Base-by-base conservation (phyloP, 257 asterid species). In the Nicotiana tomentosiformis region DNA sequence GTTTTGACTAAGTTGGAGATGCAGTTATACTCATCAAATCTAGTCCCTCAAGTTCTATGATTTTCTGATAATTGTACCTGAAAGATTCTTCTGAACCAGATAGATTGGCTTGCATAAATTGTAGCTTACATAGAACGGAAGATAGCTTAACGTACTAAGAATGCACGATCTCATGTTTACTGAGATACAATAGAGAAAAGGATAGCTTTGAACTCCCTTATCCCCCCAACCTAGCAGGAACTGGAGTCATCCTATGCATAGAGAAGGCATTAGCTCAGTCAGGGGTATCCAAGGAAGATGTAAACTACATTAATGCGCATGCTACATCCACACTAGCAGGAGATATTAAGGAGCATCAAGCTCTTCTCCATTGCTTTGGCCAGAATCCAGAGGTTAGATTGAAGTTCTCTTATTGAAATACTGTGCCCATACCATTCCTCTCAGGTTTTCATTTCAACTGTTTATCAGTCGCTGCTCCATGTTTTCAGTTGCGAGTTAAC, bases 261-360 rank as follows among this genome's bases (percentile, higher is more conserved):
- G 98, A 94, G 90, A 96, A 93, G 90, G 99, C 99, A 82, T 91
- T 96, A 86, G 93, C 97, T 87, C 99, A 96, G 86, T 88, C 99
- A 57, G 98, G 99, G 66, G 94, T 94, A 83, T 65, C 97, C 61
- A 93, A 80, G 89, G 94, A 92, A 90, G 98, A 95, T 77, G 97
- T 95, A 79, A 95, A 95, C 88, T 95, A 95, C 79, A 94, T 95
- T 77, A 95, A 95, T 88, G 99, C 99, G 39, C 99, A 96, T 83
- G 99, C 99, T 81, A 94, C 99, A 69, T 96, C 99, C 80, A 96
- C 99, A 82, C 97, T 91, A 83, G 97, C 97, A 49, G 99, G 98
- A 18, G 99, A 96, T 89, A 88, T 96, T 30, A 93, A 92, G 91
- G 99, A 96, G 87, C 92, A 92, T 83, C 93, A 91, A 84, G 99